Evolutionary conservation across 2,329 filamentous ascomycete genomes (phyloP), one percentile per base, ranked within the genome.

Genomic region (Trichoderma afroharzianum): DNA sequence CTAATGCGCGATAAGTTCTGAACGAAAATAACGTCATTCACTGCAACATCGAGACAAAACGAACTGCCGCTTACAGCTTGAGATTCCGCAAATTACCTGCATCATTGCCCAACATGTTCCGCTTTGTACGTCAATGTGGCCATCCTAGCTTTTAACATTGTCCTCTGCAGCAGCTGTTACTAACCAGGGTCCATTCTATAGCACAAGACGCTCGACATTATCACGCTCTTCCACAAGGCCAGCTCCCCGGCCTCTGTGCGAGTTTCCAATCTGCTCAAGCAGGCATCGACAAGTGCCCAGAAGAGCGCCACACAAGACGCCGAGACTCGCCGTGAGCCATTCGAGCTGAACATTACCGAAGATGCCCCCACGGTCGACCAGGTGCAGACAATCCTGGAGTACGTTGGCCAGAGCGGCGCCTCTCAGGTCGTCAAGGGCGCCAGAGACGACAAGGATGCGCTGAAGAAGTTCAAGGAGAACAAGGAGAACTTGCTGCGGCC

Each of bases 201-300:
- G 70, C 88, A 87, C 83, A 95, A 94, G 86, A 88, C 92, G 75
- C 88, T 93, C 82, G 95, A 98, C 85, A 93, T 97, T 76, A 90
- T 98, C 80, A 98, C 95, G 73, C 91, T 99, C 85, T 99, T 98
- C 87, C 95, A 98, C 88, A 93, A 93, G 82, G 89, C 95, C 71
- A 88, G 86, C 77, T 88, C 88, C 68, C 88, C 92, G 26, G 87
- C 91, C 74, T 98, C 95, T 4, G 85, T 89, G 64, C 90, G 92
- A 72, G 92, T 92, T 36, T 88, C 91, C 73, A 91, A 88, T 55
- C 84, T 97, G 68, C 88, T 98, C 73, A 97, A 96, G 84, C 91
- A 95, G 82, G 88, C 90, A 36, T 92, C 93, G 30, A 91, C 92
- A 62, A 89, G 89, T 62, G 90, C 93, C 14, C 81, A 88, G 36